Percentiles rank a stretch among this genome's conserved stretches.
Conservation (phyloP, 129 eudicot genomes). For the Pittosporum tobira region DNA sequence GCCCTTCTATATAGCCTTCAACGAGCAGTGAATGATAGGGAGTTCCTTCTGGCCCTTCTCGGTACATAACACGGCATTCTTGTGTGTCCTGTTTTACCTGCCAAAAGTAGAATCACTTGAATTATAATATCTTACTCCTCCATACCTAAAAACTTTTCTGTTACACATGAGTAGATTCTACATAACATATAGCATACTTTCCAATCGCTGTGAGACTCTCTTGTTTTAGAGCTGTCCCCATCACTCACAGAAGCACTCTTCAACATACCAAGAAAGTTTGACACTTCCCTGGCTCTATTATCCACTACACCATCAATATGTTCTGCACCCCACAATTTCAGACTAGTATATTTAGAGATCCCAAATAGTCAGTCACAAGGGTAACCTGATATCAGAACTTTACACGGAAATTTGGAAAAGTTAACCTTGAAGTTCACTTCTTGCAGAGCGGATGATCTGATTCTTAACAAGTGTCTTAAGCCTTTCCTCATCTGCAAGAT, state of each 20-base stretch:
- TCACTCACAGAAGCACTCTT: conserved; percentile 66
- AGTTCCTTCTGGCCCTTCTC: conserved; percentile 84
- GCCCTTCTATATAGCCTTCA: conserved; percentile 92
- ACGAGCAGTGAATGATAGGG: conserved; percentile 78
- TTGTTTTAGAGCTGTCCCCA: conserved; percentile 20
- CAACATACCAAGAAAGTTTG: conserved; percentile 59
- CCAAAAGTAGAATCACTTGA: conserved; percentile 7
- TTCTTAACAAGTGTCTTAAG: conserved; percentile 54
- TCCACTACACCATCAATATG: conserved; percentile 38
- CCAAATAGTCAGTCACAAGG: not conserved
- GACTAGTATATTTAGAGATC: not conserved
- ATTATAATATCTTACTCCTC: not conserved
- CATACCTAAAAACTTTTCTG: not conserved
- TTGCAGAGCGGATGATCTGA: conserved; percentile 48
- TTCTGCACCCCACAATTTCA: conserved; percentile 29
- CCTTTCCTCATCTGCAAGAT: conserved; percentile 50
- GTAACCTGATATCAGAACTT: not conserved
- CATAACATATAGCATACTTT: conserved; percentile 39
- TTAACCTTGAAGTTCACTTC: conserved; percentile 28
- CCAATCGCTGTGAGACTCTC: conserved; percentile 51
- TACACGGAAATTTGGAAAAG: not conserved
- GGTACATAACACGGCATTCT: conserved; percentile 89
- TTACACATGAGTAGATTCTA: not conserved
- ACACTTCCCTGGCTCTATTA: conserved; percentile 58
- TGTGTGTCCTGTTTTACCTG: conserved; percentile 88